phyloP scores from a whole-genome alignment of 768 basidiomycete genomes.

The Leccinum disarticulatum region DNA sequence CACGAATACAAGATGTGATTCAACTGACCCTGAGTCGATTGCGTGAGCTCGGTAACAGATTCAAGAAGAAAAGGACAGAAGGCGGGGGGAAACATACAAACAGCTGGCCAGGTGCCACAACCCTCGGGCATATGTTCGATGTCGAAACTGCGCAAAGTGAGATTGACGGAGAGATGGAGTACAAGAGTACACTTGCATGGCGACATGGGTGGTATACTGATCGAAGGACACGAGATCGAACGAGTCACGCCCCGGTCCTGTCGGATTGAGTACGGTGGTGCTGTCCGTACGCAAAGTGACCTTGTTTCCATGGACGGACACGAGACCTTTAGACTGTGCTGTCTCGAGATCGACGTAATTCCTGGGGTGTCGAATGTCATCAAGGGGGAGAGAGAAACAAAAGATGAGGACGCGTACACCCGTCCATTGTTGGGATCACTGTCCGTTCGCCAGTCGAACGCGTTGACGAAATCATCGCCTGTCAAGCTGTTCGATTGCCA shows the following conservation, averaged over 20 bases:
- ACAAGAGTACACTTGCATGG: conserved; percentile 20
- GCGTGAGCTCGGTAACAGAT: not conserved
- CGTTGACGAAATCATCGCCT: conserved; percentile 49
- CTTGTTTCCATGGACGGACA: conserved; percentile 47
- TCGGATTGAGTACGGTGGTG: conserved; percentile 30
- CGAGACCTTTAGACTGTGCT: conserved; percentile 56
- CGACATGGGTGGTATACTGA: conserved; percentile 36
- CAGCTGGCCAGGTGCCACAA: conserved; percentile 41
- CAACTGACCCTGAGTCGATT: conserved; percentile 17
- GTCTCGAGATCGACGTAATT: conserved; percentile 48
- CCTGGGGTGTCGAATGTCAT: conserved; percentile 16
- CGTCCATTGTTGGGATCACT: conserved; percentile 33
- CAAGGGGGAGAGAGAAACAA: not conserved
- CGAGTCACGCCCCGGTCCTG: conserved; percentile 37
- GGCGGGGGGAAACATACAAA: conserved; percentile 29
- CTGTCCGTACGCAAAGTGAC: conserved; percentile 37
- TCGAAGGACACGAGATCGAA: conserved; percentile 33
- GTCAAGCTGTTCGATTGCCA: conserved; percentile 42
- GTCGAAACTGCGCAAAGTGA: conserved; percentile 30
- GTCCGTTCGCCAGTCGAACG: conserved; percentile 27
- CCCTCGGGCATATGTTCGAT: conserved; percentile 40
- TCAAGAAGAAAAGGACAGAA: not conserved
- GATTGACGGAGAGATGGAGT: not conserved
- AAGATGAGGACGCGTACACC: conserved; percentile 15
- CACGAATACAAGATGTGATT: not conserved